These are phyloP conservation scores for Sordaria brevicollis DNA, from an alignment of 495 filamentous ascomycete genomes.

Conservation along the genomic window DNA sequence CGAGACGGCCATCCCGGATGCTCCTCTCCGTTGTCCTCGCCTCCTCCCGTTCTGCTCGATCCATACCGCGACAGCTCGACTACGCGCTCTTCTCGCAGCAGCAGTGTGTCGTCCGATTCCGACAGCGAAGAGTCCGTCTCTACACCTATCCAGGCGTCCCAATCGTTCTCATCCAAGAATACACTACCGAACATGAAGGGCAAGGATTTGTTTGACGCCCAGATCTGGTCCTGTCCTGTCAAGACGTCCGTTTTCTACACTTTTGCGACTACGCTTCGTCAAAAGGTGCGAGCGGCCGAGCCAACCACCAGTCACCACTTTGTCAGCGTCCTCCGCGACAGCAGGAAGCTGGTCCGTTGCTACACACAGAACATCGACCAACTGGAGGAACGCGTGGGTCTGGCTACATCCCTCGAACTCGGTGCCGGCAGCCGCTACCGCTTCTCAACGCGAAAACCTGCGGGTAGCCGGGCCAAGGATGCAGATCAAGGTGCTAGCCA, in stretches of 20 bases:
- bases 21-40: slow-evolving; percentile 38
- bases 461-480: slow-evolving; percentile 14
- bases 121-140: slow-evolving; percentile 27
- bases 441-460: slow-evolving; percentile 23
- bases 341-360: slow-evolving; percentile 50
- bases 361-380: slow-evolving; percentile 68
- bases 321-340: slow-evolving; percentile 49
- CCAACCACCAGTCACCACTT: slow-evolving; percentile 50
- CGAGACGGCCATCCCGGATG: slow-evolving; percentile 5
- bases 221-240: slow-evolving; percentile 51
- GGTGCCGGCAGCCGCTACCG: slow-evolving; percentile 47
- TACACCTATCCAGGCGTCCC: slow-evolving; percentile 28
- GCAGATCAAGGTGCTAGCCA: slow-evolving; percentile 5
- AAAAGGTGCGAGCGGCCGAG: slow-evolving; percentile 47
- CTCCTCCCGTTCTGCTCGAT: slow-evolving; percentile 32
- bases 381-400: slow-evolving; percentile 53
- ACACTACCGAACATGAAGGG: slow-evolving; percentile 50
- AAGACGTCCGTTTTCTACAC: slow-evolving; percentile 58
- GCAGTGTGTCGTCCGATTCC: slow-evolving; percentile 20
- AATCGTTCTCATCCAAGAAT: slow-evolving; percentile 17
- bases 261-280: slow-evolving; percentile 51
- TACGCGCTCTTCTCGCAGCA: slow-evolving; percentile 9
- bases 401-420: slow-evolving; percentile 39
- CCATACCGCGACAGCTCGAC: slow-evolving; percentile 31
- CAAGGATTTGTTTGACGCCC: slow-evolving; percentile 54